These are phyloP conservation scores for Penicillium sp. DNA, from an alignment of 2,329 filamentous ascomycete genomes.

Conservation along the genomic window DNA sequence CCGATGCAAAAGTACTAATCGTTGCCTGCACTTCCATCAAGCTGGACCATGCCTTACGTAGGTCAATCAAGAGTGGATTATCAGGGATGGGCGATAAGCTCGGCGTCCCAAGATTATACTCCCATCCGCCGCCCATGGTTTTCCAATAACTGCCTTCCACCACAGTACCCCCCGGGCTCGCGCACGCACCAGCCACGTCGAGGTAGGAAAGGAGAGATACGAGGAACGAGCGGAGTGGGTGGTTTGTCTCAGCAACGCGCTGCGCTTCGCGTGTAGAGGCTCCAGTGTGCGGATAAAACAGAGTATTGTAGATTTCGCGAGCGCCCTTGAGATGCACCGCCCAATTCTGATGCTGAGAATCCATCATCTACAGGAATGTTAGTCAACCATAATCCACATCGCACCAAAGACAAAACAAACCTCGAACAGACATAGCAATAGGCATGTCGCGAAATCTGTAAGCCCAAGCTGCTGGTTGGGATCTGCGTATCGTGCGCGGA, in stretches of 20 bases:
- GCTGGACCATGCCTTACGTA: slow-evolving; percentile 33
- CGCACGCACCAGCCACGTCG: slow-evolving; percentile 43
- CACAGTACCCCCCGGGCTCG: slow-evolving; percentile 39
- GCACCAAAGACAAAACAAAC: slow-evolving; percentile 17
- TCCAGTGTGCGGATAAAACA: slow-evolving; percentile 30
- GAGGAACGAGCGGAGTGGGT: slow-evolving; percentile 40
- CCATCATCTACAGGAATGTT: slow-evolving; percentile 35
- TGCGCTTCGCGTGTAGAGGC: slow-evolving; percentile 29
- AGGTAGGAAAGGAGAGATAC: slow-evolving; percentile 43
- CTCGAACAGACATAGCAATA: slow-evolving; percentile 39
- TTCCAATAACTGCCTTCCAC: slow-evolving; percentile 43
- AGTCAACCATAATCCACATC: neutral
- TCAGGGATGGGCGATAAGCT: slow-evolving; percentile 29
- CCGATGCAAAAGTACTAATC: slow-evolving; percentile 36
- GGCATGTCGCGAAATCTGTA: slow-evolving; percentile 38
- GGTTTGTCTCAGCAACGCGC: slow-evolving; percentile 33
- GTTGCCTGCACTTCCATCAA: slow-evolving; percentile 39
- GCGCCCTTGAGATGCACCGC: slow-evolving; percentile 43
- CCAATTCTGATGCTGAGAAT: slow-evolving; percentile 42
- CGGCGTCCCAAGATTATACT: slow-evolving; percentile 39
- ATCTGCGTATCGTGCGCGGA: slow-evolving; percentile 30
- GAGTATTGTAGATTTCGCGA: slow-evolving; percentile 38
- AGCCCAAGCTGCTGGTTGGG: slow-evolving; percentile 27
- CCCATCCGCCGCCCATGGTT: slow-evolving; percentile 40
- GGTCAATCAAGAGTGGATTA: slow-evolving; percentile 26